Evolutionary conservation across 2,329 filamentous ascomycete species (phyloP).

Genomic region (Phialophora verrucosa): DNA sequence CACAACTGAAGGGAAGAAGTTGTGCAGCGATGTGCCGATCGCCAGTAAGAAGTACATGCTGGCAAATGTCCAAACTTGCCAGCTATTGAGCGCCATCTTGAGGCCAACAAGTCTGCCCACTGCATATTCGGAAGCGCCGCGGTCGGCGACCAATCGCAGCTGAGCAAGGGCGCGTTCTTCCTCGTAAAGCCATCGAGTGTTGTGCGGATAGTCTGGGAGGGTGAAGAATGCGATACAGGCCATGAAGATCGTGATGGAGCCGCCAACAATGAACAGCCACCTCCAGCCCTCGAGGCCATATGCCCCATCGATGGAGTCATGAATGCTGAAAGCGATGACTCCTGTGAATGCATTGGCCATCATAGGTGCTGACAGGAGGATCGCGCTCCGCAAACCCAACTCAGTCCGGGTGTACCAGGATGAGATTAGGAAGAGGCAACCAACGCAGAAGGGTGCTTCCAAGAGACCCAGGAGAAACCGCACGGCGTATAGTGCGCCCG

Average conservation of each 20-base stretch:
- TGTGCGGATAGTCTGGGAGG: conserved; percentile 70
- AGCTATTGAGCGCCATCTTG: conserved; percentile 35
- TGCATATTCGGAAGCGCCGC: conserved; percentile 23
- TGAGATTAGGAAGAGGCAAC: conserved; percentile 63
- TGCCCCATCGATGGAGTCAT: conserved; percentile 16
- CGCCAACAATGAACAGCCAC: conserved; percentile 62
- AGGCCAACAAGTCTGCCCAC: conserved; percentile 10
- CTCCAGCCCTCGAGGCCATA: conserved; percentile 22
- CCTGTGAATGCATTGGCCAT: conserved; percentile 57
- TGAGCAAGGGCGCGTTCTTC: conserved; percentile 63
- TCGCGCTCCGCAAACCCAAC: conserved; percentile 58
- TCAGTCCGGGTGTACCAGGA: conserved; percentile 58
- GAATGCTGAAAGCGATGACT: conserved; percentile 18
- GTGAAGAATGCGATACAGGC: conserved; percentile 64
- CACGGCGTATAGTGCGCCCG: conserved; percentile 26
- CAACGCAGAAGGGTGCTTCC: conserved; percentile 61
- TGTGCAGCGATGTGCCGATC: conserved; percentile 63
- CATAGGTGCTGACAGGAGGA: conserved; percentile 65
- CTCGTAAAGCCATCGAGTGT: conserved; percentile 64
- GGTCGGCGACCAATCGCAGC: conserved; percentile 31
- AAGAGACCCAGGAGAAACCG: conserved; percentile 52
- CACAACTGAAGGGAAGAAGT: conserved; percentile 75
- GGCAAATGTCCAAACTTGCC: conserved; percentile 50
- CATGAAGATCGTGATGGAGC: conserved; percentile 66
- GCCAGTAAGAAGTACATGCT: conserved; percentile 40